These are phyloP conservation scores for Neurospora tetrasperma DNA, from an alignment of 495 filamentous ascomycete genomes.

Conservation along the genomic window DNA sequence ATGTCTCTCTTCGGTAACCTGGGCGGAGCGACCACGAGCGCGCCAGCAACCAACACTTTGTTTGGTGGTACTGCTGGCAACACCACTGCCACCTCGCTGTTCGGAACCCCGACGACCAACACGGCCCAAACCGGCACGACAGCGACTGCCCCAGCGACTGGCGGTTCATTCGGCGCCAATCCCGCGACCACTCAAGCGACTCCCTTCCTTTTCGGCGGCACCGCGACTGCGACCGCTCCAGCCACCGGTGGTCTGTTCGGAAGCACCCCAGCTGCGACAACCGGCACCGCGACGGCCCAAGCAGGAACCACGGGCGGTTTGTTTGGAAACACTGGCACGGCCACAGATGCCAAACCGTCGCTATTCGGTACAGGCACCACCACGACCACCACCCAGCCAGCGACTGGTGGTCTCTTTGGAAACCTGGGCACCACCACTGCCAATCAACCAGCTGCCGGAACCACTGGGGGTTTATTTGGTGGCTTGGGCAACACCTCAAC, in stretches of 20 bases:
- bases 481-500: slow-evolving; percentile 2
- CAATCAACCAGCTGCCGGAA: neutral
- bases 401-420: slow-evolving; percentile 12
- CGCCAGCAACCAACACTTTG: neutral
- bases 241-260: neutral
- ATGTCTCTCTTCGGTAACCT: slow-evolving; percentile 12
- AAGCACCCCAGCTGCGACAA: slow-evolving; percentile 5
- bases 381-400: neutral
- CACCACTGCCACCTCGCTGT: slow-evolving; percentile 6
- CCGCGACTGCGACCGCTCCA: neutral
- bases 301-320: neutral
- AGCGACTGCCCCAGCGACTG: slow-evolving; percentile 5
- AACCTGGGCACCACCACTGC: neutral
- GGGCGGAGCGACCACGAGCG: slow-evolving; percentile 3
- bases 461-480: slow-evolving; percentile 2
- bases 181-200: neutral
- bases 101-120: slow-evolving; percentile 1
- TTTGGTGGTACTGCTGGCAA: neutral
- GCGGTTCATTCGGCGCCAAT: slow-evolving; percentile 1
- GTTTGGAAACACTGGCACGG: neutral
- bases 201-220: neutral
- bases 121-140: slow-evolving; percentile 7
- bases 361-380: slow-evolving; percentile 9
- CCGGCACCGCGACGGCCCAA: neutral
- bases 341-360: slow-evolving; percentile 5